phyloP scores from a whole-genome alignment of 768 basidiomycete species.

The Phlegmacium glaucopus region DNA sequence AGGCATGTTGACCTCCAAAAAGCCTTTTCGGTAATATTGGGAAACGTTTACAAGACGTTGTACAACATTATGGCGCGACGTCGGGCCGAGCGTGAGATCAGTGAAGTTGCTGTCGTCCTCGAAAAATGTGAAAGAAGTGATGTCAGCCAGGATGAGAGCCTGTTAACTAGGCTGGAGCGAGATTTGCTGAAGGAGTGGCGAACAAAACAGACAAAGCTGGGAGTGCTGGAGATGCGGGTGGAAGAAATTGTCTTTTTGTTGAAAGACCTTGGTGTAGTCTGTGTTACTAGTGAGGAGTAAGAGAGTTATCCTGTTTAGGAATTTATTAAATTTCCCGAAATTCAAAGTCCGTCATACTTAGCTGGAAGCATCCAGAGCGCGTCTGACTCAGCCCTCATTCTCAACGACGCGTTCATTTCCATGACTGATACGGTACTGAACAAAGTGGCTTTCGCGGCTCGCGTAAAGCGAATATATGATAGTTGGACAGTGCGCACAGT shows the following conservation, averaged over 20 bases:
- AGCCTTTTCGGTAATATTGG: conserved; percentile 74
- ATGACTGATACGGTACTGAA: conserved; percentile 74
- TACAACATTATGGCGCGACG: conserved; percentile 80
- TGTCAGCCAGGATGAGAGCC: conserved; percentile 69
- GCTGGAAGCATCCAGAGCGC: conserved; percentile 15
- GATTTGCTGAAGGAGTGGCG: conserved; percentile 75
- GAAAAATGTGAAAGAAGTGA: conserved; percentile 80
- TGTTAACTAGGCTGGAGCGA: conserved; percentile 73
- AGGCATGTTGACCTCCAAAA: conserved; percentile 91
- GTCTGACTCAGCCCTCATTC: conserved; percentile 13
- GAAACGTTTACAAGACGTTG: conserved; percentile 83
- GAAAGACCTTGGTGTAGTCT: conserved; percentile 64
- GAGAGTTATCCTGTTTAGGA: background rate
- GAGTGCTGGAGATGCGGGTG: conserved; percentile 78
- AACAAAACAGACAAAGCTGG: conserved; percentile 67
- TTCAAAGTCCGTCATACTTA: conserved; percentile 27
- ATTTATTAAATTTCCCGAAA: conserved; percentile 1
- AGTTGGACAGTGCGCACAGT: conserved; percentile 54
- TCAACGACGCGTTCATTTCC: conserved; percentile 21
- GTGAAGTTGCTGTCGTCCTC: conserved; percentile 66
- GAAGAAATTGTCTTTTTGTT: conserved; percentile 90
- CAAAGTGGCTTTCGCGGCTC: conserved; percentile 51
- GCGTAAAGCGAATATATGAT: conserved; percentile 56
- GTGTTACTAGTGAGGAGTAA: conserved; percentile 44
- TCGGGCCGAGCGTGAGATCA: conserved; percentile 67